Conservation (phyloP, 78 protist genomes). For the Mastigamoeba balamuthi region DNA sequence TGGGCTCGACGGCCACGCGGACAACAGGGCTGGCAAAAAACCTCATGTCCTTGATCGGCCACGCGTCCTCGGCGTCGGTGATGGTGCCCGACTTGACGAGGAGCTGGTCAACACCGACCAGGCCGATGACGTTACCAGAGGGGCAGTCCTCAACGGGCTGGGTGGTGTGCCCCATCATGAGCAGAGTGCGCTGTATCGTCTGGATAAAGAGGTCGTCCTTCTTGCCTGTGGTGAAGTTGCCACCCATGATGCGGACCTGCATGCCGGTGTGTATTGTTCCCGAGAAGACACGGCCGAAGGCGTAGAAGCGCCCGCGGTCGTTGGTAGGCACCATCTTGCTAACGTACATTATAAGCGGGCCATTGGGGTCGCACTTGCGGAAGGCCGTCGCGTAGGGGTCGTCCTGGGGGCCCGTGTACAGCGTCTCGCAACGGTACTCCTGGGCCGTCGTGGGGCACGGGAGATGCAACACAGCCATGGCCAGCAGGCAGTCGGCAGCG, state of each 20-base stretch:
- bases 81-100: conserved; percentile 52
- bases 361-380: conserved; percentile 45
- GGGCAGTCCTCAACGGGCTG: conserved; percentile 21
- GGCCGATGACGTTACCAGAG: conserved; percentile 53
- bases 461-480: conserved; percentile 37
- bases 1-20: conserved; percentile 63
- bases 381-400: conserved; percentile 16
- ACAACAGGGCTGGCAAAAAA: conserved; percentile 39
- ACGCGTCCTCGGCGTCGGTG: conserved; percentile 2
- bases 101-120: conserved; percentile 56
- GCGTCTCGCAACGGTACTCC: conserved; percentile 14
- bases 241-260: conserved; percentile 5
- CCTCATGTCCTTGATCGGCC: conserved; percentile 13
- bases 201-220: conserved; percentile 12
- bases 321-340: conserved; percentile 40
- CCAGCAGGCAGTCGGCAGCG: conserved; percentile 25
- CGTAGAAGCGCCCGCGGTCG: conserved; percentile 6
- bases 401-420: conserved; percentile 46
- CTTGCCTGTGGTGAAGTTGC: background rate
- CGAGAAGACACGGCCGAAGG: conserved; percentile 61
- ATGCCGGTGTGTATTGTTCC: conserved; percentile 36
- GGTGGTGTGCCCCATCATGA: conserved; percentile 19
- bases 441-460: conserved; percentile 71
- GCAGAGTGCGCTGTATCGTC: background rate
- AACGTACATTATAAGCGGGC: conserved; percentile 52